phyloP scores from a whole-genome alignment of 768 basidiomycete genomes.

The Suillus alpinus region DNA sequence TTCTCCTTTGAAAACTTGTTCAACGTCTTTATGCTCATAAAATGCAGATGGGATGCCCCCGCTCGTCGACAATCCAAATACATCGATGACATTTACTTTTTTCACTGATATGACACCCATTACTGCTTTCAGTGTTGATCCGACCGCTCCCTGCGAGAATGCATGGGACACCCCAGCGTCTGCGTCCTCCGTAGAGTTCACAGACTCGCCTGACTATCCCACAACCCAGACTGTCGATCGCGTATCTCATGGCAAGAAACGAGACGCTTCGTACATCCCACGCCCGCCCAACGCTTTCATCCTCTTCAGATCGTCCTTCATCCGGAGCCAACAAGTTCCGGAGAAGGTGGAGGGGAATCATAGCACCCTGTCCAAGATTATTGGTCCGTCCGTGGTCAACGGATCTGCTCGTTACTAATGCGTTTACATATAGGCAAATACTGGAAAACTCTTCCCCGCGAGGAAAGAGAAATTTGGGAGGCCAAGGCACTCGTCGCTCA shows the following conservation, averaged over 20 bases:
- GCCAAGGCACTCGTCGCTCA: conserved; percentile 68
- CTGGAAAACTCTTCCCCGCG: conserved; percentile 68
- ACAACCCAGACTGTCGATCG: conserved; percentile 35
- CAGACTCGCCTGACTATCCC: conserved; percentile 17
- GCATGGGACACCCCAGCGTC: conserved; percentile 26
- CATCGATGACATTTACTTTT: conserved; percentile 61
- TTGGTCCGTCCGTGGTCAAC: conserved; percentile 42
- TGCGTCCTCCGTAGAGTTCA: conserved; percentile 18
- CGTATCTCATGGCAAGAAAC: conserved; percentile 55
- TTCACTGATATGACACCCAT: conserved; percentile 56
- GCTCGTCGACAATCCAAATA: conserved; percentile 51
- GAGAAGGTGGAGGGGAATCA: conserved; percentile 80
- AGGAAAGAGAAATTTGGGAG: conserved; percentile 75
- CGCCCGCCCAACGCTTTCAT: conserved; percentile 86
- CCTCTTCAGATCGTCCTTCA: conserved; percentile 78
- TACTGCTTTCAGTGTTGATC: conserved; percentile 41
- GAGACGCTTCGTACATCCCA: conserved; percentile 73
- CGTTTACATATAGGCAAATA: conserved; percentile 49
- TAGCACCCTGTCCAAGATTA: conserved; percentile 77
- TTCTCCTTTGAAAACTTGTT: neutral
- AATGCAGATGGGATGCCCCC: conserved; percentile 46
- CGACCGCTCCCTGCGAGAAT: conserved; percentile 32
- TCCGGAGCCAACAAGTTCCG: conserved; percentile 69
- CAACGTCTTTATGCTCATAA: neutral
- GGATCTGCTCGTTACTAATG: neutral